Percentiles rank a stretch among this genome's conserved stretches.
phyloP scores from a whole-genome alignment of 2,329 filamentous ascomycete species.

The Thelonectria blattea region DNA sequence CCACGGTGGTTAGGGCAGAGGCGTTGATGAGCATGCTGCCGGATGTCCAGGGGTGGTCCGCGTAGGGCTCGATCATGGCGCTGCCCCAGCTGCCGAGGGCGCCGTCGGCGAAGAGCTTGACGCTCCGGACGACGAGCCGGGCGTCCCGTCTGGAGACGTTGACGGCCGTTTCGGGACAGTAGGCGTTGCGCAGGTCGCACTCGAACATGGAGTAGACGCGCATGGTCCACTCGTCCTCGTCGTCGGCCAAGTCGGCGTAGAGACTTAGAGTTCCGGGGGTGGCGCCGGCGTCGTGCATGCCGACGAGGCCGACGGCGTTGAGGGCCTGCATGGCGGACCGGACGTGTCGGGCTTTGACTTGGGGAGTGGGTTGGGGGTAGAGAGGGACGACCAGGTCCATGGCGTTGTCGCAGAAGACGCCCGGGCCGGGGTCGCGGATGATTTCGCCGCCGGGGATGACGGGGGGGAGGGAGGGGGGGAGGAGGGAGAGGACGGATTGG shows the following conservation, averaged over 20 bases:
- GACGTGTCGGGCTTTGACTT: constrained; percentile 61
- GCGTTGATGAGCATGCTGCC: constrained; percentile 72
- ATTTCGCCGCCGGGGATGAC: constrained; percentile 69
- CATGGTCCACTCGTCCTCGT: constrained; percentile 59
- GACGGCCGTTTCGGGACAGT: constrained; percentile 60
- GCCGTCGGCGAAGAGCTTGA: constrained; percentile 75
- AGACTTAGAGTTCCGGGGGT: constrained; percentile 60
- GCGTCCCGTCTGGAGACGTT: constrained; percentile 53
- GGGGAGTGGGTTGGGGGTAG: constrained; percentile 62
- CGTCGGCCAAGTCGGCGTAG: constrained; percentile 56
- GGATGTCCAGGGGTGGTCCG: constrained; percentile 64
- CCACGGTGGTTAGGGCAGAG: constrained; percentile 60
- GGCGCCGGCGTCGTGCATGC: constrained; percentile 72
- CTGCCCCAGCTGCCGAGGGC: constrained; percentile 75
- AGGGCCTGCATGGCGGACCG: constrained; percentile 66
- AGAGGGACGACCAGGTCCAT: constrained; percentile 65
- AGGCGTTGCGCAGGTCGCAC: constrained; percentile 67
- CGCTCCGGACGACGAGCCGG: constrained; percentile 63
- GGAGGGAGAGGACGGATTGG: constrained; percentile 64
- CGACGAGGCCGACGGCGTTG: constrained; percentile 70
- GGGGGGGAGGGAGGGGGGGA: constrained; percentile 58
- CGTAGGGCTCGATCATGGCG: constrained; percentile 73
- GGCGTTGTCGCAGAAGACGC: constrained; percentile 77
- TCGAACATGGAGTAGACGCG: constrained; percentile 74
- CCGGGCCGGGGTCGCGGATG: constrained; percentile 63